Base-by-base conservation (phyloP, 192 early-diverging fungal genomes). In the Coemansia sp. region DNA sequence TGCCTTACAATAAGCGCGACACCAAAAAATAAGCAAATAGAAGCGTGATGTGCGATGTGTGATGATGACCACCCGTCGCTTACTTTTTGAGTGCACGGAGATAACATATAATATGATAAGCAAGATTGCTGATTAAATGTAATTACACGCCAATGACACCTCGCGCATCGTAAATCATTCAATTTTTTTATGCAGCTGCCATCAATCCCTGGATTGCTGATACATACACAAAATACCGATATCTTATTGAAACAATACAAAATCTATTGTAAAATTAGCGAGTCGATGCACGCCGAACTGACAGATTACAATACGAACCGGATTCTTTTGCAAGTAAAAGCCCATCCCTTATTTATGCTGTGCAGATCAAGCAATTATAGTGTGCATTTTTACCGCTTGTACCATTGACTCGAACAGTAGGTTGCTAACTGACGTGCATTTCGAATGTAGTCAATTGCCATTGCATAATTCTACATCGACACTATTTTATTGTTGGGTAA, bases 341-440 rank as follows among this genome's bases (percentile, higher is more conserved):
- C 40, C 40, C 40, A n/a, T 44, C 40, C 40, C 40, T 12, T n/a
- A 44, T n/a, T 44, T 44, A 15, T 15, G 5, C 0, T n/a, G 10
- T 44, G 40, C 40, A 44, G 40, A 44, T 44, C 40, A 44, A 44
- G 40, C 40, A 44, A 44, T 44, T 44, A 44, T 44, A 44, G 40
- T 15, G 40, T 44, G 40, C 14, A 44, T 44, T 7, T 34, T 34
- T 34, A 34, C 6, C 6, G 31, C 31, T 6, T 34, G 31, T 8
- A 34, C 31, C 31, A 34, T 34, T 34, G 31, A 34, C 31, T 34
- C 6, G 2, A 31, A 34, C 31, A 34, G 8, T 34, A 34, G 31
- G 6, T 34, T 34, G 31, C 31, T 34, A 34, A 9, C 31, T 34
- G 31, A 7, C 6, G 31, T 34, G 31, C 31, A 34, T 34, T 8